Percentiles rank a stretch among this genome's conserved stretches.
Conservation (phyloP, 2,329 filamentous ascomycete genomes). For the Aspergillus tubingensis region DNA sequence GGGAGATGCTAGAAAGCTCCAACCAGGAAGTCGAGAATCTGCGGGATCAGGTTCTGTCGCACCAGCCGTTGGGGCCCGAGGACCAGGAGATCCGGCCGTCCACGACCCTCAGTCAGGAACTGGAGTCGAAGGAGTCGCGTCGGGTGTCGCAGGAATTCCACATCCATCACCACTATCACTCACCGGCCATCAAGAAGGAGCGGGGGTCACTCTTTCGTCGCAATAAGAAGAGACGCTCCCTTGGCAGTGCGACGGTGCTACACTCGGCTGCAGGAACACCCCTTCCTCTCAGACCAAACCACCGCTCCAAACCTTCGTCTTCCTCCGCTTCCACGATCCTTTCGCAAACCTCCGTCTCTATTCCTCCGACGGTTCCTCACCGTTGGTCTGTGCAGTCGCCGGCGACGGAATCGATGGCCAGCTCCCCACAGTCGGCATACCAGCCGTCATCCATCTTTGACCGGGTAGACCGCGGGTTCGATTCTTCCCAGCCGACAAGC, state of each 20-base stretch:
- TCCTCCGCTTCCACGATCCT: conserved; percentile 61
- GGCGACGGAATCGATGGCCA: conserved; percentile 66
- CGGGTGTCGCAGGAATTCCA: conserved; percentile 73
- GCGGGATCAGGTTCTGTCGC: conserved; percentile 75
- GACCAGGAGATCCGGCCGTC: conserved; percentile 35
- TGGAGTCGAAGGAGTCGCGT: conserved; percentile 56
- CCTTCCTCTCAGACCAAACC: conserved; percentile 32
- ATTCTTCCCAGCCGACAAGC: conserved; percentile 75
- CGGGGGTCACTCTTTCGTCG: conserved; percentile 57
- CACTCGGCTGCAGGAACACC: conserved; percentile 34
- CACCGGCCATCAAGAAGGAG: conserved; percentile 59
- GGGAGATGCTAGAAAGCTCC: conserved; percentile 85
- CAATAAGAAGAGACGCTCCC: conserved; percentile 71
- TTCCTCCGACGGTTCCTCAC: conserved; percentile 49
- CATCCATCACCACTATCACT: conserved; percentile 92
- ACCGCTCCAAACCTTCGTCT: conserved; percentile 41
- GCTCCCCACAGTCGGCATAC: conserved; percentile 75
- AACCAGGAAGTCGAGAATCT: conserved; percentile 91
- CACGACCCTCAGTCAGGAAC: conserved; percentile 70
- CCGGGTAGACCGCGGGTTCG: conserved; percentile 61
- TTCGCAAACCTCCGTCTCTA: conserved; percentile 63
- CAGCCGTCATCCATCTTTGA: conserved; percentile 79
- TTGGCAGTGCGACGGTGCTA: conserved; percentile 57
- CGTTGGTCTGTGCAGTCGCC: conserved; percentile 45
- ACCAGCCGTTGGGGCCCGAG: conserved; percentile 64